Evolutionary conservation across 495 filamentous ascomycete species (phyloP).

Genomic region (Penicillium tannophilum): DNA sequence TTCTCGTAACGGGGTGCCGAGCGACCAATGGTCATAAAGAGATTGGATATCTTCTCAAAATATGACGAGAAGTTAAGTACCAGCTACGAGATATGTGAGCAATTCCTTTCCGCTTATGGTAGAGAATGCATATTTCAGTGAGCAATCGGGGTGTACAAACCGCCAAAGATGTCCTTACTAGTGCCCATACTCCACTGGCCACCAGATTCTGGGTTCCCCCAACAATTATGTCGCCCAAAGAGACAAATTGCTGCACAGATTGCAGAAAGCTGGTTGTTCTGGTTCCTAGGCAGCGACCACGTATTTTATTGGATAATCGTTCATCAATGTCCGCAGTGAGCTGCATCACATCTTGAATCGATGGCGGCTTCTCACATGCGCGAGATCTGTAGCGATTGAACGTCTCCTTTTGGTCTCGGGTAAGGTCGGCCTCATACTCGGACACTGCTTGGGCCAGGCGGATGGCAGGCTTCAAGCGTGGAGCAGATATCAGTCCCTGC

Average conservation of each 20-base stretch:
- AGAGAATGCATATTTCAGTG: background rate
- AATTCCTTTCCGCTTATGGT: background rate
- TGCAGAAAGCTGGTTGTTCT: conserved; percentile 45
- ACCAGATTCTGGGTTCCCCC: conserved; percentile 48
- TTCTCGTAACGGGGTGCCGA: conserved; percentile 43
- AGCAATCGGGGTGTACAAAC: conserved; percentile 20
- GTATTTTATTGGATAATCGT: conserved; percentile 6
- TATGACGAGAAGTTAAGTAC: conserved; percentile 22
- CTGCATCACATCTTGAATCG: conserved; percentile 38
- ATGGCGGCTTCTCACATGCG: conserved; percentile 18
- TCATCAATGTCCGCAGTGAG: conserved; percentile 45
- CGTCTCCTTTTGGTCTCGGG: conserved; percentile 36
- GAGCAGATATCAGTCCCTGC: background rate
- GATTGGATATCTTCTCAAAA: conserved; percentile 41
- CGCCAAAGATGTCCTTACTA: conserved; percentile 42
- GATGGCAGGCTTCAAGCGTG: conserved; percentile 36
- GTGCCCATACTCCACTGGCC: conserved; percentile 46
- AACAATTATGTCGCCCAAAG: conserved; percentile 45
- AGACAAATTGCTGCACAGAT: conserved; percentile 44
- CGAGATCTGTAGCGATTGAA: conserved; percentile 28
- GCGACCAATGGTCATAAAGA: conserved; percentile 44
- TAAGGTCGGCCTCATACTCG: conserved; percentile 41
- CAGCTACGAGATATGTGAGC: background rate
- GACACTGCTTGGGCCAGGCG: conserved; percentile 43
- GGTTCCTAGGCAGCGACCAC: conserved; percentile 40